These are phyloP conservation scores for Exophiala sp. DNA, from an alignment of 2,329 filamentous ascomycete species.

Conservation along the genomic window DNA sequence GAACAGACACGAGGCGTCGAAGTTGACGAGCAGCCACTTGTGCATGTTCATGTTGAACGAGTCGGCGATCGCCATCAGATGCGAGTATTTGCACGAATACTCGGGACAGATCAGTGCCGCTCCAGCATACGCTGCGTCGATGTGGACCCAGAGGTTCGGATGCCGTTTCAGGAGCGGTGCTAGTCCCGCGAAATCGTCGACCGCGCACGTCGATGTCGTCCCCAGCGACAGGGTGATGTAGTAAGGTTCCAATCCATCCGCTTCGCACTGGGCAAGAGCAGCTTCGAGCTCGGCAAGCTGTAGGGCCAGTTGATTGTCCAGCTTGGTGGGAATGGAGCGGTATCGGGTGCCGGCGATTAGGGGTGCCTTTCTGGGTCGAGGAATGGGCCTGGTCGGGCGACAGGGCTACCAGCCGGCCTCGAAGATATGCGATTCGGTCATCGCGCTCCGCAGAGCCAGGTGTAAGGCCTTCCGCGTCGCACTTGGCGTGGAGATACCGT, in stretches of 20 bases:
- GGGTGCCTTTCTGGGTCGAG: slow-evolving; percentile 78
- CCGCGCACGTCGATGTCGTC: slow-evolving; percentile 79
- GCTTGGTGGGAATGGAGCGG: slow-evolving; percentile 58
- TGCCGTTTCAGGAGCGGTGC: slow-evolving; percentile 43
- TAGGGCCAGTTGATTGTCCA: slow-evolving; percentile 62
- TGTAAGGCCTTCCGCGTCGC: slow-evolving; percentile 44
- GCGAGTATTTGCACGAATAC: slow-evolving; percentile 52
- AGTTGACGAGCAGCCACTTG: slow-evolving; percentile 95
- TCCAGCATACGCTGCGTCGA: slow-evolving; percentile 90
- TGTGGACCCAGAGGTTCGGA: slow-evolving; percentile 75
- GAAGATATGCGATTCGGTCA: slow-evolving; percentile 60
- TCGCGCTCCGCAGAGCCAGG: slow-evolving; percentile 55
- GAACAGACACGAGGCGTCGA: slow-evolving; percentile 77
- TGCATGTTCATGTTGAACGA: slow-evolving; percentile 95
- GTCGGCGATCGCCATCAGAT: slow-evolving; percentile 54
- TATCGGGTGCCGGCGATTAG: slow-evolving; percentile 81
- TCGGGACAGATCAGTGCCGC: slow-evolving; percentile 76
- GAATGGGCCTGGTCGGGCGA: slow-evolving; percentile 76
- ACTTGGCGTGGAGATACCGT: slow-evolving; percentile 61
- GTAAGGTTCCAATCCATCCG: slow-evolving; percentile 71
- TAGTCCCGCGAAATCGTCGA: slow-evolving; percentile 73
- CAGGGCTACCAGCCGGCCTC: slow-evolving; percentile 70
- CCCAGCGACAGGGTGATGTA: slow-evolving; percentile 79
- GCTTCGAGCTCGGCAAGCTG: slow-evolving; percentile 57
- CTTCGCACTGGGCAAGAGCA: slow-evolving; percentile 59